phyloP scores from a whole-genome alignment of 352 stramenopile genomes.

The Phytopythium chamaehyphon region DNA sequence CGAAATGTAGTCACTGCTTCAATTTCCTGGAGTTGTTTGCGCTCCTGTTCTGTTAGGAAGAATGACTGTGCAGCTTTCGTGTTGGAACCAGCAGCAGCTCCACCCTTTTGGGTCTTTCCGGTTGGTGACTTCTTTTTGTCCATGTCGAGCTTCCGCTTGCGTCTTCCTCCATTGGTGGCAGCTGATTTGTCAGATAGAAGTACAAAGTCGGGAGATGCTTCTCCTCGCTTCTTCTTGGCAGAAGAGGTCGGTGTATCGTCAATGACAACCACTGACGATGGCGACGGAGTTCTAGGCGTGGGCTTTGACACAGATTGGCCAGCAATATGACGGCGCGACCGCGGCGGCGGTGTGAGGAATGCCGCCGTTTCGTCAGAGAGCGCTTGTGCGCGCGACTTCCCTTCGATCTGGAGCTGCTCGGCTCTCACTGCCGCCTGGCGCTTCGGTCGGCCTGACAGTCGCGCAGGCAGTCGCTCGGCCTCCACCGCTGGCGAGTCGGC shows the following conservation, averaged over 20 bases:
- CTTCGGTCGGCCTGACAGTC: conserved; percentile 43
- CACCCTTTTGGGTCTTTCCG: conserved; percentile 14
- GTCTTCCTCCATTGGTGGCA: conserved; percentile 6
- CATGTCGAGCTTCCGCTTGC: conserved; percentile 68
- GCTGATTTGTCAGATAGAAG: not conserved
- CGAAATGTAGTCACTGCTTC: conserved; percentile 57
- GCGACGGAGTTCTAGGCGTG: not conserved
- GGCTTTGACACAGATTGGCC: conserved; percentile 5
- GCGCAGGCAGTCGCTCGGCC: conserved; percentile 5
- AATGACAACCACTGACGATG: not conserved
- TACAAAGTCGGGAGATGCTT: not conserved
- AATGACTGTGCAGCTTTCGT: conserved; percentile 37
- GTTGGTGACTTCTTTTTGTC: conserved; percentile 37
- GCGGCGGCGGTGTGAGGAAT: conserved; percentile 30
- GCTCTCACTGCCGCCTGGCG: conserved; percentile 44
- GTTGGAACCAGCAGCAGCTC: not conserved
- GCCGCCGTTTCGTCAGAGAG: conserved; percentile 18
- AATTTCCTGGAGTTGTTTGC: conserved; percentile 69
- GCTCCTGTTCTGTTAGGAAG: conserved; percentile 61
- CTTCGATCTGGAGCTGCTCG: conserved; percentile 37
- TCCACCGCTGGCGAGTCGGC: not conserved
- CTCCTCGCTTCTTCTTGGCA: conserved; percentile 2
- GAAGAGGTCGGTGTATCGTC: not conserved
- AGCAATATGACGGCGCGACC: conserved; percentile 6
- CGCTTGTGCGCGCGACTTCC: conserved; percentile 25